These are phyloP conservation scores for Wickerhamomyces sydowiorum DNA, from an alignment of 805 yeast species.

Conservation along the genomic window DNA sequence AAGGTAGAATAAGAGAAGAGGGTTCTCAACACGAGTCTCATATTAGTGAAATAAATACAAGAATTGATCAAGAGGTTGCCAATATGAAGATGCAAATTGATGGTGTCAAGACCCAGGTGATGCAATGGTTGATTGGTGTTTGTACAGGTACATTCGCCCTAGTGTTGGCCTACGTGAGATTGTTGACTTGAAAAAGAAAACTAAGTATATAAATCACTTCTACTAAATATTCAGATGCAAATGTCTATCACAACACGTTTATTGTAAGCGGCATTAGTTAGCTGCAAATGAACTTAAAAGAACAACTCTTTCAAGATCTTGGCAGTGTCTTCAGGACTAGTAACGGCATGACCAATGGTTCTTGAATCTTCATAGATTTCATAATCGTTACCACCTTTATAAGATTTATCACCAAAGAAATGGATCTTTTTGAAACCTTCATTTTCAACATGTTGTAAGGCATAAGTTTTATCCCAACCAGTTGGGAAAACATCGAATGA, in stretches of 20 bases:
- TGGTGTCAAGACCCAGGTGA: slow-evolving; percentile 90
- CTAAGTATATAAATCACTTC: background rate
- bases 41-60: slow-evolving; percentile 89
- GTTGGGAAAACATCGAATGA: slow-evolving; percentile 99
- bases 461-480: slow-evolving; percentile 99
- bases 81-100: slow-evolving; percentile 95
- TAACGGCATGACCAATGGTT: slow-evolving; percentile 94
- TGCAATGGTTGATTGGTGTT: slow-evolving; percentile 98
- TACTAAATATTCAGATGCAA: background rate
- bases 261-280: no score
- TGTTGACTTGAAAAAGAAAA: slow-evolving; percentile 43
- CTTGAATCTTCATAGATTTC: slow-evolving; percentile 91
- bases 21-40: slow-evolving; percentile 88
- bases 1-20: slow-evolving; percentile 93
- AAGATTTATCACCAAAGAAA: slow-evolving; percentile 98
- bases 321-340: slow-evolving; percentile 84
- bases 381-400: slow-evolving; percentile 97
- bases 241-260: no score
- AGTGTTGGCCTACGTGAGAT: slow-evolving; percentile 84
- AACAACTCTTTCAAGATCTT: slow-evolving; percentile 80
- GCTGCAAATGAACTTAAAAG: slow-evolving; percentile 16
- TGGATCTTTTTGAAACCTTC: slow-evolving; percentile 87
- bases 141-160: slow-evolving; percentile 97
- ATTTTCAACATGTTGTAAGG: slow-evolving; percentile 82
- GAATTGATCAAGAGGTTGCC: slow-evolving; percentile 92